A percentile compares a stretch with the other conserved stretches of the same genome.
phyloP scores from a whole-genome alignment of 805 yeast species.

The Pichia membranifaciens region DNA sequence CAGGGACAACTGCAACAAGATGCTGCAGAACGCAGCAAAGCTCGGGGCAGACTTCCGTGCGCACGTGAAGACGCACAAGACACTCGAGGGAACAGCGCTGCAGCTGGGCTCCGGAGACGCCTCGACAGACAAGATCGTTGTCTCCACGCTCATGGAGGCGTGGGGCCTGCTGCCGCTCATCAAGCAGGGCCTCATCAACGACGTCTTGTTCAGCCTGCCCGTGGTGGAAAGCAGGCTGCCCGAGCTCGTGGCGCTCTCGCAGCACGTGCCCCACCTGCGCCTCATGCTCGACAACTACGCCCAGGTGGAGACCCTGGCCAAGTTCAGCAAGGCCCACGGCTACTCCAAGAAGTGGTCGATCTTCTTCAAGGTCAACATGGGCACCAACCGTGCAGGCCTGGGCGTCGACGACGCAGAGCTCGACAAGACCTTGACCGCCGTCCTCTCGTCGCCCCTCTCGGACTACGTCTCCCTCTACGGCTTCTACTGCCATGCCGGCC shows the following conservation, averaged over 20 bases:
- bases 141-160: slow-evolving; percentile 66
- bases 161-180: slow-evolving; percentile 43
- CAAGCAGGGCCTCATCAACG: slow-evolving; percentile 26
- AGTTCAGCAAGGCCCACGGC: slow-evolving; percentile 27
- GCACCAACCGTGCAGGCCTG: slow-evolving; percentile 66
- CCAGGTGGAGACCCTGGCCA: slow-evolving; percentile 46
- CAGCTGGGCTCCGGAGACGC: slow-evolving; percentile 44
- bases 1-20: slow-evolving; percentile 39
- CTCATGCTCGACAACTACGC: slow-evolving; percentile 56
- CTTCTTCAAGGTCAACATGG: slow-evolving; percentile 65
- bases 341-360: slow-evolving; percentile 48
- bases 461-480: slow-evolving; percentile 48
- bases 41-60: slow-evolving; percentile 49
- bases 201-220: slow-evolving; percentile 56
- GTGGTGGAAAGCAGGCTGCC: slow-evolving; percentile 42
- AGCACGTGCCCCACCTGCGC: slow-evolving; percentile 35
- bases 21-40: slow-evolving; percentile 41
- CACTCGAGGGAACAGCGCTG: slow-evolving; percentile 49
- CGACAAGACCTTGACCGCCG: slow-evolving; percentile 9
- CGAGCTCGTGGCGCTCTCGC: slow-evolving; percentile 42
- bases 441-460: slow-evolving; percentile 22
- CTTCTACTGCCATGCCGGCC: slow-evolving; percentile 77
- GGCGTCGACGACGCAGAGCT: slow-evolving; percentile 20
- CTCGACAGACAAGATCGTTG: slow-evolving; percentile 48
- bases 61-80: slow-evolving; percentile 70